A percentile compares a stretch with the other conserved stretches of the same genome.
phyloP scores from a whole-genome alignment of 768 basidiomycete species.

The Tylopilus vinaceipallidus region DNA sequence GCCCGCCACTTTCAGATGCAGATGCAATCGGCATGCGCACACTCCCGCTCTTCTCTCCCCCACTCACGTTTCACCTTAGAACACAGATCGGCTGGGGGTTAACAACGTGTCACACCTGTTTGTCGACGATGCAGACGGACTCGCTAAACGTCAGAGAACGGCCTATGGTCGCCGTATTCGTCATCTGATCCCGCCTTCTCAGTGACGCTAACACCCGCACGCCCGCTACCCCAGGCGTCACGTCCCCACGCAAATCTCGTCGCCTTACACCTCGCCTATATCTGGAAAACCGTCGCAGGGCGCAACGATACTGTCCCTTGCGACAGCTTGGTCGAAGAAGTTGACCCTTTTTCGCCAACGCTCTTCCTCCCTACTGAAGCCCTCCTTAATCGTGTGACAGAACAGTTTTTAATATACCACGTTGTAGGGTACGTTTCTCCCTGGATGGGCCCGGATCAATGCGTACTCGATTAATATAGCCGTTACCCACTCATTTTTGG shows the following conservation, averaged over 20 bases:
- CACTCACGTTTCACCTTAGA: conserved; percentile 40
- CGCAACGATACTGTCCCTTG: conserved; percentile 9
- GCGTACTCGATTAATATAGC: conserved; percentile 36
- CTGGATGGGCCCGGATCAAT: conserved; percentile 7
- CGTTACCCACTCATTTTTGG: conserved; percentile 81
- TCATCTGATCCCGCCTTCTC: conserved; percentile 12
- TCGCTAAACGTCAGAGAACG: conserved; percentile 40
- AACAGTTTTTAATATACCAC: conserved; percentile 55
- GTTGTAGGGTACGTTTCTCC: conserved; percentile 51
- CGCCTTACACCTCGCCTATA: conserved; percentile 41
- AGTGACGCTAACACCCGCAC: conserved; percentile 43
- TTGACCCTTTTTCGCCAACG: conserved; percentile 50
- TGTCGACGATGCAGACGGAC: conserved; percentile 43
- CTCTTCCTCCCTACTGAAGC: conserved; percentile 55
- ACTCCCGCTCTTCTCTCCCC: conserved; percentile 1
- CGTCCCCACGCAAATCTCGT: conserved; percentile 31
- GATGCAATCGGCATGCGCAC: conserved; percentile 44
- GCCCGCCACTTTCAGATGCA: conserved; percentile 48
- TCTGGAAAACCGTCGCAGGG: conserved; percentile 32
- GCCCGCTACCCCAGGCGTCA: conserved; percentile 30
- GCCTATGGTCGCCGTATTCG: background rate
- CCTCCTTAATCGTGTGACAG: conserved; percentile 49
- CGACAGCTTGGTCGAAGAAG: conserved; percentile 33
- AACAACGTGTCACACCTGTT: conserved; percentile 53
- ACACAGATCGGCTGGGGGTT: conserved; percentile 56